phyloP scores from a whole-genome alignment of 2,329 filamentous ascomycete species.

The Coniochaeta sp. region DNA sequence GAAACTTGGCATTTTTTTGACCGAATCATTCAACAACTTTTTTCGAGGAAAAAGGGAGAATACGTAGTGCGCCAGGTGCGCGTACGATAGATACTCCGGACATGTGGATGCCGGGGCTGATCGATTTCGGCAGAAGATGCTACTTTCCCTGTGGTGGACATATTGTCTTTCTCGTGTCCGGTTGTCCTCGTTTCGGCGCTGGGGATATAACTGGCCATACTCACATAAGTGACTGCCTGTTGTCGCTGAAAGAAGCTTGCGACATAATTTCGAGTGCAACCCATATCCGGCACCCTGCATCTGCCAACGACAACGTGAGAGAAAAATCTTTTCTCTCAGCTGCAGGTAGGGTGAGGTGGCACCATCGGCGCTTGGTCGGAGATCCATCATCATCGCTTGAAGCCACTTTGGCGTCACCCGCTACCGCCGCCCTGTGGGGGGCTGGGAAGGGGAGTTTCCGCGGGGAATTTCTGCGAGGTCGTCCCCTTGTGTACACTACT shows the following conservation, averaged over 20 bases:
- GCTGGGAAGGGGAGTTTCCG: background rate
- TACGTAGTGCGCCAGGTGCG: too few relatives aligned
- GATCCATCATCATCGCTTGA: background rate
- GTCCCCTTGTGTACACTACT: background rate
- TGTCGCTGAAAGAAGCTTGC: background rate
- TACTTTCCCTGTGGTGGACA: background rate
- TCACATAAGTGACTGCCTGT: background rate
- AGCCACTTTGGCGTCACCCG: too few relatives aligned
- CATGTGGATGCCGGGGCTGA: background rate
- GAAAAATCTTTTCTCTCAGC: background rate
- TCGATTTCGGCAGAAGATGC: background rate
- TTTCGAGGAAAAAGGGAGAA: background rate
- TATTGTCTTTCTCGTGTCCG: background rate
- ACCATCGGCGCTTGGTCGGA: background rate
- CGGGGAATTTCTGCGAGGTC: background rate
- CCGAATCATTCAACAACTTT: background rate
- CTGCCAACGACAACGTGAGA: constrained; percentile 1
- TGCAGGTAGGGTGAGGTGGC: background rate
- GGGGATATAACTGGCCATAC: background rate
- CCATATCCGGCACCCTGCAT: background rate
- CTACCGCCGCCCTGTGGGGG: background rate
- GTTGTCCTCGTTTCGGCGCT: background rate
- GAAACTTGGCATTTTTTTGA: background rate
- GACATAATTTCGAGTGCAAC: background rate
- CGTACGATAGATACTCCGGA: background rate